Base-by-base conservation (phyloP, 2,329 filamentous ascomycete genomes). In the Sphaerulina musiva region DNA sequence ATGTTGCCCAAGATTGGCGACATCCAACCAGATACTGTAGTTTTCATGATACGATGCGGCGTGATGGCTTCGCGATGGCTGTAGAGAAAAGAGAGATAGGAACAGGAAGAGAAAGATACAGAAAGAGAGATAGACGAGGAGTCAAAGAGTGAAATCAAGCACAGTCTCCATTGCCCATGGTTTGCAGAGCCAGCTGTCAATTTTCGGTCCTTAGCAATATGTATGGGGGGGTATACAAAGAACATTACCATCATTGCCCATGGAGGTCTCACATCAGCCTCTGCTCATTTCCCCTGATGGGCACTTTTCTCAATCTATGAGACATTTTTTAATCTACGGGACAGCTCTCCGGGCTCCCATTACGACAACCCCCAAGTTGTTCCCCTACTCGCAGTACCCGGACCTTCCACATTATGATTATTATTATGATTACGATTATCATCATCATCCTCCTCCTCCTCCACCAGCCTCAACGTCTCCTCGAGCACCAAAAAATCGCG, bases 401-500 rank as follows among this genome's bases (percentile, higher is more conserved):
- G 20, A 20, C 20, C 20, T 4, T 20, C 20, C 3, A 20, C 20
- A 20, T 20, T 20, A 20, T 20, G 2, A 20, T 20, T 20, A 20
- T 20, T 20, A 20, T 20, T 20, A 20, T 20, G 2, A 20, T 20
- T 20, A 20, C 3, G 20, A 20, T 20, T 2, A 20, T 20, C 20
- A 20, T 20, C 20, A 20, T 57, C 42, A 20, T 52, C 55, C 29
- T 63, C 64, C 17, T 59, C 54, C 8, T 67, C 66, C 44, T 70
- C 68, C 8, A 59, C 69, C 26, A 69, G 59, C 44, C 68, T 58
- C 59, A 72, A 45, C 6, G 69, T 72, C 58, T 71, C 69, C 53
- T 72, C 70, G 48, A 70, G 48, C 23, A 71, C 67, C 42, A 66
- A 53, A 31, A 72, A 62, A 36, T 71, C 70, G 10, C 69, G 61